Evolutionary conservation across 2,329 filamentous ascomycete genomes (phyloP), one percentile per base, ranked within the genome.

Genomic region (Beauveria sp.): DNA sequence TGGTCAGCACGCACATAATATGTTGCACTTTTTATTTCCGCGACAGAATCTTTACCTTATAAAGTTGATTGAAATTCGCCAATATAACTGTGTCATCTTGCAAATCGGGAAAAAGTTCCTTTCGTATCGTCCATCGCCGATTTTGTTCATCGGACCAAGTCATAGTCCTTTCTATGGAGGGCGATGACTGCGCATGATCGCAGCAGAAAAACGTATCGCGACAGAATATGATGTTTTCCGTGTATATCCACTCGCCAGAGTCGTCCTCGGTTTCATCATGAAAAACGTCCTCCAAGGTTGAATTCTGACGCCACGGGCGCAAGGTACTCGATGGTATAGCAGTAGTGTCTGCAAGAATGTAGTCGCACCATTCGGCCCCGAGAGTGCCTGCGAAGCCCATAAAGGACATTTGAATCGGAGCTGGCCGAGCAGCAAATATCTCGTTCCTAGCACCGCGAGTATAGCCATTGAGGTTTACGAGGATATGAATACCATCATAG

Each of bases 331-430:
- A 82, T 1, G 95, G 95, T 58, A 99, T 88, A 0, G 95, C 92
- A 1, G 89, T 93, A 56, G 89, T 81, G 70, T 99, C 95, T 3
- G 95, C 93, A 28, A 98, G 83, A 18, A 99, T 86, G 70, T 99
- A 99, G 72, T 99, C 95, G 68, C 95, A 99, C 95, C 95, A 99
- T 71, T 99, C 95, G 3, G 95, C 95, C 6, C 95, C 95, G 1
- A 99, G 78, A 0, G 93, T 97, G 10, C 95, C 95, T 0, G 95
- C 95, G 71, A 99, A 99, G 0, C 95, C 95, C 95, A 99, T 99
- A 70, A 99, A 99, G 0, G 95, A 96, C 95, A 99, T 99, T 67
- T 99, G 95, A 49, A 99, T 91, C 0, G 95, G 95, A 2, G 93
- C 92, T 18, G 95, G 91, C 28, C 96, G 86, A 24, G 95, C 95